Evolutionary conservation across 2,329 filamentous ascomycete genomes (phyloP).

Genomic region (Botryosphaeria agaves): DNA sequence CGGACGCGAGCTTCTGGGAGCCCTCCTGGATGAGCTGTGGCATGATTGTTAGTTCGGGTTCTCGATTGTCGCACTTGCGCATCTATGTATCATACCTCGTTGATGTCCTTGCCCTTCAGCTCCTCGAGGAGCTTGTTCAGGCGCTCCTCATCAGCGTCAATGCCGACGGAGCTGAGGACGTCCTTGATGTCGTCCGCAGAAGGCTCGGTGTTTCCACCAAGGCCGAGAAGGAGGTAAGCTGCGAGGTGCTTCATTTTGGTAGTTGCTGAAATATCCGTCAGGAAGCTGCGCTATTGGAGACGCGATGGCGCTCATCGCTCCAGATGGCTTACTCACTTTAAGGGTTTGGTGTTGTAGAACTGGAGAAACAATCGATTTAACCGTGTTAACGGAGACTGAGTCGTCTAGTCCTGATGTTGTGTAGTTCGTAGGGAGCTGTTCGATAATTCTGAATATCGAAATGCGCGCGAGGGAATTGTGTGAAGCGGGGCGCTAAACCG

Average conservation of each 20-base stretch:
- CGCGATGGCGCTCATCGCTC: too few species aligned
- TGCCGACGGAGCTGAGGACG: constrained; percentile 85
- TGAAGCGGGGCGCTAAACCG: too few species aligned
- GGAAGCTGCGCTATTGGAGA: too few species aligned
- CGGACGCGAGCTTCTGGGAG: constrained; percentile 86
- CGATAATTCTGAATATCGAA: not conserved
- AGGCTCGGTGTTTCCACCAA: constrained; percentile 82
- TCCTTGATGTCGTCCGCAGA: constrained; percentile 71
- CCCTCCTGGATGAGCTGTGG: constrained; percentile 77
- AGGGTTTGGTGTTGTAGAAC: constrained; percentile 32
- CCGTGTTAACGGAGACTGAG: constrained; percentile 99
- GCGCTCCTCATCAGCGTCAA: constrained; percentile 81
- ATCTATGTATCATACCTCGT: constrained; percentile 55
- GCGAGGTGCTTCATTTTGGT: constrained; percentile 99
- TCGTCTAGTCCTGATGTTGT: constrained; percentile 64
- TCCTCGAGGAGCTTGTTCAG: constrained; percentile 75
- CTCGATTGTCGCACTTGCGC: constrained; percentile 17
- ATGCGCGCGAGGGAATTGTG: too few species aligned
- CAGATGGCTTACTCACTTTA: too few species aligned
- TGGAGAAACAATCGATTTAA: constrained; percentile 99
- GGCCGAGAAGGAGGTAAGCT: constrained; percentile 91
- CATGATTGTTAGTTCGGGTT: constrained; percentile 10
- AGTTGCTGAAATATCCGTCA: constrained; percentile 6
- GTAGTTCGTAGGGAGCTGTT: not conserved
- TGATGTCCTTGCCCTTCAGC: constrained; percentile 81